These are phyloP conservation scores for Aspergillus sparsus DNA, from an alignment of 495 filamentous ascomycete genomes.

Conservation along the genomic window DNA sequence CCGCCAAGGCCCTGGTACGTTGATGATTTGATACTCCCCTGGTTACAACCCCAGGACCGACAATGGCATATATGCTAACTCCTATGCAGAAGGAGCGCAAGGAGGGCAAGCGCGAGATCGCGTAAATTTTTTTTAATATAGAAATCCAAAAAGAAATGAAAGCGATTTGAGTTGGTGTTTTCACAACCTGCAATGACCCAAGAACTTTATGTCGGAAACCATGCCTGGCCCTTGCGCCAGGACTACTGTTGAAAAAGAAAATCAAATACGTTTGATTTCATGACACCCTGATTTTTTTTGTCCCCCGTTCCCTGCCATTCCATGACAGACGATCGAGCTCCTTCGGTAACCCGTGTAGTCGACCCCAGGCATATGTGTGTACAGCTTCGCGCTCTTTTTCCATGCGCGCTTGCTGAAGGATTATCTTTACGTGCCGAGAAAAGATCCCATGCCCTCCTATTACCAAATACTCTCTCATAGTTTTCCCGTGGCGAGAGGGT, in stretches of 20 bases:
- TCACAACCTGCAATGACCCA: constrained; percentile 43
- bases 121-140: constrained; percentile 58
- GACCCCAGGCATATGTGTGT: constrained; percentile 94
- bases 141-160: constrained; percentile 34
- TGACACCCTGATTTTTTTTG: constrained; percentile 16
- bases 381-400: constrained; percentile 78
- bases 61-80: constrained; percentile 40
- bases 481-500: constrained; percentile 63
- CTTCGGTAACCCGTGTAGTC: constrained; percentile 10
- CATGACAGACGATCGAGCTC: constrained; percentile 14
- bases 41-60: background rate
- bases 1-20: constrained; percentile 95
- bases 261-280: constrained; percentile 24
- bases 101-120: constrained; percentile 92
- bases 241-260: constrained; percentile 23
- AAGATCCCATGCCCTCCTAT: constrained; percentile 64
- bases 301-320: background rate
- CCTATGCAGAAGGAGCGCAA: constrained; percentile 86
- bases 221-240: constrained; percentile 18
- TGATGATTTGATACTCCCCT: constrained; percentile 13
- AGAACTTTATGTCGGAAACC: constrained; percentile 21
- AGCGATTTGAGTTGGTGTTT: constrained; percentile 44
- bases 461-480: constrained; percentile 85
- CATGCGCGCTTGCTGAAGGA: constrained; percentile 95
- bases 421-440: constrained; percentile 90